Conservation (phyloP, 768 basidiomycete species). For the Mycena olivaceomarginata region DNA sequence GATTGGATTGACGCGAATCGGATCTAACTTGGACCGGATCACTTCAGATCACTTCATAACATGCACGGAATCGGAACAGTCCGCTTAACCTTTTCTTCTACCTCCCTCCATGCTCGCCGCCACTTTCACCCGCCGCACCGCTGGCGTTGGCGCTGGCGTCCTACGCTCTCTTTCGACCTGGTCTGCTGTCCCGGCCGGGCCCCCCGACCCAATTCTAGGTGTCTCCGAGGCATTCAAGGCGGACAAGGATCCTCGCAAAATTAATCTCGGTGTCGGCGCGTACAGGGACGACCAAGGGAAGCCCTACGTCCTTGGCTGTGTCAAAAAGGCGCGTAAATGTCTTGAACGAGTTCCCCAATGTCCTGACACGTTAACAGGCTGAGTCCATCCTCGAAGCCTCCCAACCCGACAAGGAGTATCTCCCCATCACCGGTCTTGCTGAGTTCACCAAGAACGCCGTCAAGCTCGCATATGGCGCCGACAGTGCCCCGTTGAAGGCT, state of each 20-base stretch:
- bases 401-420: conserved; percentile 94
- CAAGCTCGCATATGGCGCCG: conserved; percentile 92
- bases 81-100: conserved; percentile 37
- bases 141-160: conserved; percentile 58
- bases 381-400: conserved; percentile 82
- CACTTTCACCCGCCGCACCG: conserved; percentile 70
- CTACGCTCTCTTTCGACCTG: conserved; percentile 81
- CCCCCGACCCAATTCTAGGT: conserved; percentile 95
- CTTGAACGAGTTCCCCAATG: conserved; percentile 12
- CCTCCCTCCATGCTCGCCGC: conserved; percentile 66
- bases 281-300: conserved; percentile 97
- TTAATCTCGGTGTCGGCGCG: conserved; percentile 98
- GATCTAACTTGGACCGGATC: not conserved
- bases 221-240: conserved; percentile 98
- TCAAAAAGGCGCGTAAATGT: conserved; percentile 77
- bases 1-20: not conserved
- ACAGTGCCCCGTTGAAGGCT: conserved; percentile 82
- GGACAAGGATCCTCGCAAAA: conserved; percentile 93
- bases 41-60: not conserved
- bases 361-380: conserved; percentile 67
- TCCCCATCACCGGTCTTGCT: conserved; percentile 94
- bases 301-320: conserved; percentile 93
- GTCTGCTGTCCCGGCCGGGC: conserved; percentile 90
- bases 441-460: conserved; percentile 92
- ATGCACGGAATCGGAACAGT: not conserved